A percentile compares a stretch with the other conserved stretches of the same genome.
Evolutionary conservation across 1,284 basidiomycete species (phyloP).

Genomic region (Microbotryum violaceum): DNA sequence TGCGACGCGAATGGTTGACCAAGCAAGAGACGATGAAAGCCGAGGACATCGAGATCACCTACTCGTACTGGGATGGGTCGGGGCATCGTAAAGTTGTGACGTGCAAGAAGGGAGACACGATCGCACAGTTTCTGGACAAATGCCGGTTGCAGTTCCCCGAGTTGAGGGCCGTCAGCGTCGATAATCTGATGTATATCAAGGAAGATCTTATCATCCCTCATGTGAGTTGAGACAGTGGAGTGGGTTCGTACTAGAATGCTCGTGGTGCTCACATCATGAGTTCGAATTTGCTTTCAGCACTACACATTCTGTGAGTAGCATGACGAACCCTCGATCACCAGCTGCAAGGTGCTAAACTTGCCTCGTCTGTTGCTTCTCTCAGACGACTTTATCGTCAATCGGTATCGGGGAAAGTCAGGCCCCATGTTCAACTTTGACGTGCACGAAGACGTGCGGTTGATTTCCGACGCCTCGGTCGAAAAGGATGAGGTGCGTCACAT

Average conservation of each 20-base stretch:
- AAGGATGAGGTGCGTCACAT: conserved; percentile 69
- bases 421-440: conserved; percentile 99
- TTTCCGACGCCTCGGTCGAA: conserved; percentile 91
- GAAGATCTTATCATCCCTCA: conserved; percentile 94
- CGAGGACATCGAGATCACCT: conserved; percentile 84
- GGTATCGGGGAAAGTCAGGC: conserved; percentile 94
- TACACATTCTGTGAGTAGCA: conserved; percentile 78
- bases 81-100: conserved; percentile 88
- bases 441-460: conserved; percentile 90
- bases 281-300: conserved; percentile 53
- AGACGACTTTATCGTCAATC: conserved; percentile 84
- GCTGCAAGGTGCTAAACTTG: background rate
- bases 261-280: background rate
- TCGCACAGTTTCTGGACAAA: conserved; percentile 82
- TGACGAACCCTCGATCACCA: background rate
- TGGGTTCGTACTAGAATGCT: background rate
- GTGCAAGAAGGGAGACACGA: conserved; percentile 95
- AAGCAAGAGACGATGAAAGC: conserved; percentile 81
- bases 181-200: conserved; percentile 92
- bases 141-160: conserved; percentile 88
- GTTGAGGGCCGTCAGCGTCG: conserved; percentile 76
- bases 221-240: conserved; percentile 46
- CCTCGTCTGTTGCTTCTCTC: background rate
- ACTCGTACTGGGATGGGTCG: conserved; percentile 97
- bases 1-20: conserved; percentile 81